Evolutionary conservation across 2,329 filamentous ascomycete genomes (phyloP), one percentile per base, ranked within the genome.

Genomic region (Juglanconis sp.): DNA sequence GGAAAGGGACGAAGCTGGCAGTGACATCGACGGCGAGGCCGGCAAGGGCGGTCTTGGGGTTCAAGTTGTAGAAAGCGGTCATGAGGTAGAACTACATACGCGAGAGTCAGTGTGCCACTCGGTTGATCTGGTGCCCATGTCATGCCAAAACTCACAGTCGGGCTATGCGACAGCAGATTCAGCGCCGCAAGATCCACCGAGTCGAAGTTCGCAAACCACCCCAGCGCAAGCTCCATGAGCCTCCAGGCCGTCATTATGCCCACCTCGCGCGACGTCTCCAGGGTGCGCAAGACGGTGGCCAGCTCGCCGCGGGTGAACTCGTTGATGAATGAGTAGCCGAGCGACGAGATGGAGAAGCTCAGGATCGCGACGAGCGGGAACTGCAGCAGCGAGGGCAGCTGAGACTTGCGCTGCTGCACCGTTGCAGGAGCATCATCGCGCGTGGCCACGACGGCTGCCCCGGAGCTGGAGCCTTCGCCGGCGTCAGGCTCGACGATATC

Each of bases 201-300:
- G 73, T 96, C 91, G 71, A 89, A 90, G 64, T 87, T 81, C 48
- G 86, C 79, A 67, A 83, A 84, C 91, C 92, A 96, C 51, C 85
- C 88, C 51, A 93, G 70, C 31, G 79, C 85, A 56, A 96, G 79
- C 71, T 92, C 87, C 51, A 86, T 86, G 83, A 81, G 69, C 72
- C 79, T 80, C 83, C 83, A 87, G 11, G 73, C 76, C 1, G 77
- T 74, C 64, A 86, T 67, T 36, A 78, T 77, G 5, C 73, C 78
- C 34, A 91, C 80, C 70, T 91, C 86, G 69, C 76, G 74, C 79
- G 84, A 85, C 56, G 82, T 81, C 54, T 88, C 84, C 62, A 86
- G 74, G 59, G 81, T 81, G 68, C 87, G 85, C 71, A 86, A 89
- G 61, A 94, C 81, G 32, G 77, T 76, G 1, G 86, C 86, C 46